phyloP scores from a whole-genome alignment of 179 eudicot genomes.

The Carnegiea gigantea region DNA sequence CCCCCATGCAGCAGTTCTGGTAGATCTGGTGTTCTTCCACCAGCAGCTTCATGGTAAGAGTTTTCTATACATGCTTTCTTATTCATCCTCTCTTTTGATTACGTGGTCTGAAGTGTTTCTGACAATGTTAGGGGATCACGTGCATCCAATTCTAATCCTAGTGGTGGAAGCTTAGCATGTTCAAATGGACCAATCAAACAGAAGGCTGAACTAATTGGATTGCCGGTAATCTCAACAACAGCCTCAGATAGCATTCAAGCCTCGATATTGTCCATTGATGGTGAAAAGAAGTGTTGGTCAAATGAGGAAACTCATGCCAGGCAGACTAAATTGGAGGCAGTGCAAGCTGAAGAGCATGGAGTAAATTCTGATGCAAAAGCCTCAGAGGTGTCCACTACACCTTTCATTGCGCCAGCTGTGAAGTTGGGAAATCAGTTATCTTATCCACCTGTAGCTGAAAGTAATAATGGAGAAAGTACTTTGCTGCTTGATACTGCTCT shows the following conservation, averaged over 20 bases:
- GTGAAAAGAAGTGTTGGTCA: slow-evolving; percentile 37
- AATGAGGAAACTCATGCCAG: slow-evolving; percentile 32
- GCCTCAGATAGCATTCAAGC: slow-evolving; percentile 33
- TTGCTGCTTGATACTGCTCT: slow-evolving; percentile 10
- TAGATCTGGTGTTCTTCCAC: slow-evolving; percentile 72
- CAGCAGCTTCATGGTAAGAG: slow-evolving; percentile 84
- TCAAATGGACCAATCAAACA: slow-evolving; percentile 55
- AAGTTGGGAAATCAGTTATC: slow-evolving; percentile 26
- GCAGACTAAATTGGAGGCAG: slow-evolving; percentile 42
- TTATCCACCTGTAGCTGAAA: slow-evolving; percentile 13
- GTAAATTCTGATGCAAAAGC: slow-evolving; percentile 26
- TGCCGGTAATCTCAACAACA: slow-evolving; percentile 38
- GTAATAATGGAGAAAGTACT: slow-evolving; percentile 20
- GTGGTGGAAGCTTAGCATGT: slow-evolving; percentile 38
- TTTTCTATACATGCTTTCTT: neutral
- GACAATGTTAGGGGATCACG: slow-evolving; percentile 65
- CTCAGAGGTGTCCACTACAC: slow-evolving; percentile 36
- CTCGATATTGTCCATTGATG: slow-evolving; percentile 33
- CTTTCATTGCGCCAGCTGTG: slow-evolving; percentile 22
- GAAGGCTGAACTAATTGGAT: slow-evolving; percentile 46
- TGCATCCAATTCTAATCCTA: slow-evolving; percentile 47
- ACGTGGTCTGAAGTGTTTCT: slow-evolving; percentile 14
- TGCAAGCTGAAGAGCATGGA: slow-evolving; percentile 29
- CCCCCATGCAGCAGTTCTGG: slow-evolving; percentile 78
- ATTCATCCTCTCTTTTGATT: neutral